Evolutionary conservation across 352 stramenopile genomes (phyloP), one percentile per base, ranked within the genome.

Genomic region (Pythium phragmiticola): DNA sequence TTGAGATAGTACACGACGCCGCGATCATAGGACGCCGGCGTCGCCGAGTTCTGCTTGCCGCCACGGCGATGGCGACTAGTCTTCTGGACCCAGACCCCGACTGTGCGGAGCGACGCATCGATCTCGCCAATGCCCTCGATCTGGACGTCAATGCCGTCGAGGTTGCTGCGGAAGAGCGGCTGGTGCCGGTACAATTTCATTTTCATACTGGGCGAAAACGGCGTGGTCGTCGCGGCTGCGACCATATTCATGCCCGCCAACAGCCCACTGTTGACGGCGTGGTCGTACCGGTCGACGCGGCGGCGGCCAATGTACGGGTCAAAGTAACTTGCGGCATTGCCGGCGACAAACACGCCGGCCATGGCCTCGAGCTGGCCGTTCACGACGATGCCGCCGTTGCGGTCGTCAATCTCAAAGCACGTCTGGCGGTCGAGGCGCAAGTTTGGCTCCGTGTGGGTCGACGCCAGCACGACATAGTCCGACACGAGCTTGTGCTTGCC

Each of bases 381-480:
- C 30, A 97, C 90, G 14, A 97, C 82, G 23, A 98, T 89, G 3
- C 92, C 92, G 37, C 90, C 90, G 52, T 95, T 95, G 41, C 75
- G 71, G 43, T 86, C 70, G 68, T 97, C 90, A 37, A 96, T 77
- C 60, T 97, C 90, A 26, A 97, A 77, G 41, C 88, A 80, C 26
- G 70, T 82, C 11, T 76, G 70, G 9, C 74, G 73, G 1, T 84
- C 87, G 41, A 95, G 76, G 1, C 84, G 74, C 30, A 94, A 58
- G 49, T 89, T 83, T 2, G 92, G 92, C 36, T 94, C 87, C 9
- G 96, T 95, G 66, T 97, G 90, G 3, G 90, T 97, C 12, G 86
- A 95, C n/a, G 92, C 92, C 21, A 98, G 73, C 53, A 98, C 87
- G 6, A 97, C 80, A 41, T 97, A 97, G 76, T 98, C 90, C 2